Percentiles rank a stretch among this genome's conserved stretches.
Evolutionary conservation across 768 basidiomycete species (phyloP).

Genomic region (Cyathus striatus): DNA sequence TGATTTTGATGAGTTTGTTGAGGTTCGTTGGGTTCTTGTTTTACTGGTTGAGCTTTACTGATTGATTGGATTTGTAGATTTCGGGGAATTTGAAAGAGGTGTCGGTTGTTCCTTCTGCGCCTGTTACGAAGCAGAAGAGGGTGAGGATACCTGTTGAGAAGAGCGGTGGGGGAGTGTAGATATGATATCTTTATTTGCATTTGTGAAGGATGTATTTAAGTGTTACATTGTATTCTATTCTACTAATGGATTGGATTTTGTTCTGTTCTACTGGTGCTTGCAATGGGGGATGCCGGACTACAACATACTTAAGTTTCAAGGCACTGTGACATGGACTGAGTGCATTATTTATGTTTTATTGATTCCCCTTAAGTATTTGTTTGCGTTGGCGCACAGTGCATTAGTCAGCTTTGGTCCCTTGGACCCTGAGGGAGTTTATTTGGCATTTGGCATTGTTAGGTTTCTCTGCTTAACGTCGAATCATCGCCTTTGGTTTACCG

Average conservation of each 20-base stretch:
- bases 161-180: slow-evolving; percentile 51
- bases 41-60: slow-evolving; percentile 1
- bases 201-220: too few species aligned
- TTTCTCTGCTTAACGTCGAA: slow-evolving; percentile 13
- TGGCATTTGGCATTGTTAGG: slow-evolving; percentile 6
- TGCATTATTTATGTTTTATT: too few species aligned
- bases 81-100: slow-evolving; percentile 73
- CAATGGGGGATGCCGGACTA: too few species aligned
- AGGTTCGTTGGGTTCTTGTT: slow-evolving; percentile 44
- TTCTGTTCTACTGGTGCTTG: too few species aligned
- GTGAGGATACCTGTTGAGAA: slow-evolving; percentile 47
- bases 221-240: too few species aligned
- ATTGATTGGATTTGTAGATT: slow-evolving; percentile 37
- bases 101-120: slow-evolving; percentile 32
- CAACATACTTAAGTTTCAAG: too few species aligned
- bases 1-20: slow-evolving; percentile 83
- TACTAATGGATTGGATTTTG: too few species aligned
- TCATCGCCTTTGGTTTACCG: slow-evolving; percentile 19
- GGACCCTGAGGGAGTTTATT: slow-evolving; percentile 14
- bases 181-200: too few species aligned
- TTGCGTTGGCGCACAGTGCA: too few species aligned
- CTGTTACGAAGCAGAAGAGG: slow-evolving; percentile 20
- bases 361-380: too few species aligned
- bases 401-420: too few species aligned
- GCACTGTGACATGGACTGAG: too few species aligned